phyloP scores from a whole-genome alignment of 2,329 filamentous ascomycete genomes.

The Alternaria arborescens region DNA sequence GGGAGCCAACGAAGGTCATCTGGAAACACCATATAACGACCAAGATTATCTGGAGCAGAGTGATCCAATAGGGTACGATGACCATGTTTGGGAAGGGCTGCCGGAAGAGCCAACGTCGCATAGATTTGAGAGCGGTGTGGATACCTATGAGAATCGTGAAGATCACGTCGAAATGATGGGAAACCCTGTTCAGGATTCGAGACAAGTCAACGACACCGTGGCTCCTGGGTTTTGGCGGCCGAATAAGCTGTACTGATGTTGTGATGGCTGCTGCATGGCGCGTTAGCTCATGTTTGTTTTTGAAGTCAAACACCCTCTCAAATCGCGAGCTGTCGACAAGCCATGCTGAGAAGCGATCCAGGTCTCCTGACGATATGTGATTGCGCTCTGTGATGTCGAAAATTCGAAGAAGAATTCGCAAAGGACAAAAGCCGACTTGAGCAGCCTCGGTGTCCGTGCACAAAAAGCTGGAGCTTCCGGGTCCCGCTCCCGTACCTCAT shows the following conservation, averaged over 20 bases:
- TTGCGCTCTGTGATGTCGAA: not conserved
- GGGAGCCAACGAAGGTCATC: not conserved
- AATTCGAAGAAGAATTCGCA: not conserved
- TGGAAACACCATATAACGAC: not conserved
- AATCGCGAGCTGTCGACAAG: not conserved
- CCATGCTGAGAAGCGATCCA: not conserved
- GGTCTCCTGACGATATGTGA: not conserved
- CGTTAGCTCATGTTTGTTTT: not conserved
- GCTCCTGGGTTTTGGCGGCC: conserved; percentile 55
- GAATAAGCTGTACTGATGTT: conserved; percentile 54
- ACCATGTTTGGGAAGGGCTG: conserved; percentile 5
- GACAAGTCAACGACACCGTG: conserved; percentile 24
- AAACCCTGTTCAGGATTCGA: conserved; percentile 5
- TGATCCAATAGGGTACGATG: not conserved
- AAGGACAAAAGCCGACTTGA: not conserved
- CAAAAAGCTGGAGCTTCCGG: conserved; percentile 11
- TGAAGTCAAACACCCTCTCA: not conserved
- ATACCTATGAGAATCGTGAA: not conserved
- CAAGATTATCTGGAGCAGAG: conserved; percentile 5
- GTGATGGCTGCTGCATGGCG: not conserved
- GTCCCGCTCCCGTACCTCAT: conserved; percentile 10
- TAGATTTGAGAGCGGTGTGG: not conserved
- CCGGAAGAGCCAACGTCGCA: not conserved
- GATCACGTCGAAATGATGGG: not conserved
- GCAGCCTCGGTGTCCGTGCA: conserved; percentile 21